Conservation (phyloP, 176 grass and related monocot species). For the Alloteropsis semialata region DNA sequence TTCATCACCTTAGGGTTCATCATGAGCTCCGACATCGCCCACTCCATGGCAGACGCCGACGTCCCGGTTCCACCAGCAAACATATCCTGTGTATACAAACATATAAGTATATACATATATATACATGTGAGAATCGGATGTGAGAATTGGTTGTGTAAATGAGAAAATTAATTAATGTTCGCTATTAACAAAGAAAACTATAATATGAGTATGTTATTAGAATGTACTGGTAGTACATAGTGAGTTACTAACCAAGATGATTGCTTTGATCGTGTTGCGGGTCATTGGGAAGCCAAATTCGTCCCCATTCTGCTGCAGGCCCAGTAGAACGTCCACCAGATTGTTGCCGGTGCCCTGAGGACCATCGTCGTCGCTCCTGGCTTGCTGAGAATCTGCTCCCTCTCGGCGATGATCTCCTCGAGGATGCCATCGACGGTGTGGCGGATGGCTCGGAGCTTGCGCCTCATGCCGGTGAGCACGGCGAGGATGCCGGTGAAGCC, state of each 20-base stretch:
- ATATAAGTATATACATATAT: background rate
- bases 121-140: no score
- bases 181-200: no score
- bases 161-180: no score
- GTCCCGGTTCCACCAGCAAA: background rate
- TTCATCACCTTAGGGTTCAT: constrained; percentile 14
- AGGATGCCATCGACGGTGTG: constrained; percentile 19
- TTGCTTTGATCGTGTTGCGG: constrained; percentile 6
- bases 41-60: background rate
- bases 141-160: no score
- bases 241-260: background rate
- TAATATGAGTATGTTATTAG: no score
- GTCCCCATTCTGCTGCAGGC: background rate
- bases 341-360: background rate
- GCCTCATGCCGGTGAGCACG: constrained; percentile 21
- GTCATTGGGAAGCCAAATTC: constrained; percentile 11
- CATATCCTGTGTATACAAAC: background rate
- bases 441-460: constrained; percentile 20
- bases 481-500: background rate
- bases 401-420: constrained; percentile 27
- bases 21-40: background rate
- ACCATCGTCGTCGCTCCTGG: background rate
- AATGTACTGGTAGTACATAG: no score
- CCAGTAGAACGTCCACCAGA: constrained; percentile 37
- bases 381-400: background rate